Evolutionary conservation across 1,284 basidiomycete species (phyloP), one percentile per base, ranked within the genome.

Genomic region (Porogramme epimiltina): DNA sequence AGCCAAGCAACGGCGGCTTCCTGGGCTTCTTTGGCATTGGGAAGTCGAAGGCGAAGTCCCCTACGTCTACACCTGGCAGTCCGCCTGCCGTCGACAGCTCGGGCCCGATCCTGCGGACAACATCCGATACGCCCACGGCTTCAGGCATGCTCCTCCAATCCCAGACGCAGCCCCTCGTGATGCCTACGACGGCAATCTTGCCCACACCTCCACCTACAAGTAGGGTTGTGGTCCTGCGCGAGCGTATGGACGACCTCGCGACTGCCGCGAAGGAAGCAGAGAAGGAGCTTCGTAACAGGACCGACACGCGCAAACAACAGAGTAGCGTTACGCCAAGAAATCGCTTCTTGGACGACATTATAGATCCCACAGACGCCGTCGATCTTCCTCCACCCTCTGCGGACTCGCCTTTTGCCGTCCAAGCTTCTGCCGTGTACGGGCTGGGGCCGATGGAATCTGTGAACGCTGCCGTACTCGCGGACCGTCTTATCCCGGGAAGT

Each of bases 351-450:
- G 74, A 80, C 62, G 76, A 80, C 58, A 75, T 88, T 45, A 83
- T 92, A 58, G 89, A 92, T 69, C 89, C 89, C 9, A 92, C 89
- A 24, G 90, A 91, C 63, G 79, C 78, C 24, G 88, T 91, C 36
- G 88, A 91, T 62, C 63, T 90, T 22, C 88, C 88, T 1, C 82
- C 76, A 5, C 83, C 81, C 4, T 79, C 82, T 31, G 70, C 81
- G 25, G 76, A 73, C 42, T 89, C 85, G 63, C 84, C 85, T 2
- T 87, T 91, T 61, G 81, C 85, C 6, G 79, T 88, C 34, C 88
- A 91, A 63, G 79, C 89, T 26, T 87, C 88, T 49, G 81, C 82
- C 16, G 61, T 82, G 46, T 80, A 84, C 63, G 85, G 84, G 19
- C 70, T 91, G 59, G 84, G 84, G 37, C 82, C 89, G 28, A 76